phyloP scores from a whole-genome alignment of 164 flowering plant genomes.

The Hamamelis virginiana region DNA sequence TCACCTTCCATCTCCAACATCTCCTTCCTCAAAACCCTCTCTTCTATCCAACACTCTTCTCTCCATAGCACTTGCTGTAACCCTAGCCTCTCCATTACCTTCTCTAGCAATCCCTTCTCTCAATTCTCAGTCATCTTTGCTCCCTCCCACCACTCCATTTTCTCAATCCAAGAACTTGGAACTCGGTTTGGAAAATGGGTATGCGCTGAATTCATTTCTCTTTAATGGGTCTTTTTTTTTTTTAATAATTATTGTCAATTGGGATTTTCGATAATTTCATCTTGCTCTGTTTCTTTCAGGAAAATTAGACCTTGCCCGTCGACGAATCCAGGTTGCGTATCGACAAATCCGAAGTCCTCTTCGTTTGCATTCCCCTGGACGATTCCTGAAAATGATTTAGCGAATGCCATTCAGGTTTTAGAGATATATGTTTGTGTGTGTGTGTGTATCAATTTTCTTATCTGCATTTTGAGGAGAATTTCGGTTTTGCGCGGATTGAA shows the following conservation, averaged over 20 bases:
- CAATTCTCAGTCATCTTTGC: slow-evolving; percentile 37
- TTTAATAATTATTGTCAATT: too few relatives aligned
- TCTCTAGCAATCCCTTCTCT: slow-evolving; percentile 75
- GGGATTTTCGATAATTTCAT: background rate
- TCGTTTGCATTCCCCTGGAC: slow-evolving; percentile 76
- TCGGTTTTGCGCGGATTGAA: background rate
- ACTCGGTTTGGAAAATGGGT: background rate
- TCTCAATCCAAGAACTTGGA: slow-evolving; percentile 78
- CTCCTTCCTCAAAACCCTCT: slow-evolving; percentile 13
- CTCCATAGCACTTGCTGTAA: slow-evolving; percentile 55
- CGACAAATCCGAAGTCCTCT: slow-evolving; percentile 79
- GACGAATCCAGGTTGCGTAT: slow-evolving; percentile 77
- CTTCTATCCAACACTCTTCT: slow-evolving; percentile 40
- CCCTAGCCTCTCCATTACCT: slow-evolving; percentile 55
- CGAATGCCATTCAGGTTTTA: slow-evolving; percentile 60
- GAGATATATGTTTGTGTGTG: background rate
- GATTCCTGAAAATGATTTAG: slow-evolving; percentile 51
- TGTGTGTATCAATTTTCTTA: too few relatives aligned
- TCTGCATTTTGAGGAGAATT: background rate
- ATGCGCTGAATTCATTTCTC: background rate
- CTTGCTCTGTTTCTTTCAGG: slow-evolving; percentile 37
- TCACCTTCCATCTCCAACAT: slow-evolving; percentile 12
- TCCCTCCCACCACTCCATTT: slow-evolving; percentile 72
- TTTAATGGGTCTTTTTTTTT: background rate
- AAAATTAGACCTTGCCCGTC: slow-evolving; percentile 93